Conservation (phyloP, 2,329 filamentous ascomycete species). For the Fusarium dlaminii region DNA sequence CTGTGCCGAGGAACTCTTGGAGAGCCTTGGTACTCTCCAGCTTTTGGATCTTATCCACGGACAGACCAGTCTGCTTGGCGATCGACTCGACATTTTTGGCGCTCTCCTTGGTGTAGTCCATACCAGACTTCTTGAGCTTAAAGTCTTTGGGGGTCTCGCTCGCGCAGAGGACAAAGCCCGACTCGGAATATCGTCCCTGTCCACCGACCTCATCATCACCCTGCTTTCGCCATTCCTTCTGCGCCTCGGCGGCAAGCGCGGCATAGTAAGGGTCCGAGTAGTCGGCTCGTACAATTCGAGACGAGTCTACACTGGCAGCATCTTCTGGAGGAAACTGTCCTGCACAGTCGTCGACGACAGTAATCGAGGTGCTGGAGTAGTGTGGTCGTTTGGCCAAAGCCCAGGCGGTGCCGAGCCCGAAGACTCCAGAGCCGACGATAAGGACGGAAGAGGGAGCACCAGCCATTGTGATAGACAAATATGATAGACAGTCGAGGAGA, state of each 20-base stretch:
- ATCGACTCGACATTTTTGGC: constrained; percentile 68
- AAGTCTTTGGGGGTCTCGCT: constrained; percentile 51
- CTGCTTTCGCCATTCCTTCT: constrained; percentile 72
- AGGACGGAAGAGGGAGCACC: constrained; percentile 62
- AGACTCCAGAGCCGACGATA: constrained; percentile 75
- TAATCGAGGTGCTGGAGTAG: constrained; percentile 64
- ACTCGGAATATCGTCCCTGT: constrained; percentile 74
- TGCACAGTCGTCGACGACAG: constrained; percentile 65
- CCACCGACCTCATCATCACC: constrained; percentile 66
- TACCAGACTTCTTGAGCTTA: constrained; percentile 54
- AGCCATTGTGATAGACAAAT: constrained; percentile 42
- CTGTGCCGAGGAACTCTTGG: constrained; percentile 55
- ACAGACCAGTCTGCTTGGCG: constrained; percentile 50
- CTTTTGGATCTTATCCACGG: constrained; percentile 53
- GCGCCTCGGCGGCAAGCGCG: constrained; percentile 75
- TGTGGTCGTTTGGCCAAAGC: constrained; percentile 71
- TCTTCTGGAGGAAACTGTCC: constrained; percentile 69
- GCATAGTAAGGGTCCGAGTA: constrained; percentile 85
- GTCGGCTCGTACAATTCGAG: constrained; percentile 75
- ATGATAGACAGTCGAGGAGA: constrained; percentile 8
- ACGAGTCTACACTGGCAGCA: constrained; percentile 69
- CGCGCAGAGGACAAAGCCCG: constrained; percentile 72
- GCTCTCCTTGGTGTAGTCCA: constrained; percentile 68
- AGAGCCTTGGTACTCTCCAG: constrained; percentile 59
- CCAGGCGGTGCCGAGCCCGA: constrained; percentile 70